Percentiles rank a stretch among this genome's conserved stretches.
phyloP scores from a whole-genome alignment of 139 green algal genomes.

The Zygnema cylindricum region DNA sequence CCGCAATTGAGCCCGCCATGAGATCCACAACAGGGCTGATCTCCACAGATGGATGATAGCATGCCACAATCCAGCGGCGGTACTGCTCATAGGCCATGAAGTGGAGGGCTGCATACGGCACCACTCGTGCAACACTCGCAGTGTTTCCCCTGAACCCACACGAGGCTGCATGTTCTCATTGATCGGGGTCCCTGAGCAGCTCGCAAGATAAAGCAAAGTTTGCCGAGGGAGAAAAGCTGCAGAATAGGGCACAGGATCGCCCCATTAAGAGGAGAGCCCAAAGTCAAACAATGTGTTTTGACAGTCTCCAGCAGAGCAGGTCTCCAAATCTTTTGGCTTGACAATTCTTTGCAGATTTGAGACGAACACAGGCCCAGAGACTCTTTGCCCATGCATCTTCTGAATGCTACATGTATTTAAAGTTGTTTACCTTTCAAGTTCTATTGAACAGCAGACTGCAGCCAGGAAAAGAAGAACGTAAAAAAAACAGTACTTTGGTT shows the following conservation, averaged over 20 bases:
- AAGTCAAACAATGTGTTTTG: neutral
- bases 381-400: too few species aligned
- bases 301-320: neutral
- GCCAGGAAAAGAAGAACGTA: too few species aligned
- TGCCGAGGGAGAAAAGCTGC: neutral
- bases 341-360: too few species aligned
- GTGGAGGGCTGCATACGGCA: slow-evolving; percentile 90
- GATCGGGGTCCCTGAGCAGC: slow-evolving; percentile 17
- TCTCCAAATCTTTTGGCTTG: neutral
- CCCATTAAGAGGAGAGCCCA: neutral
- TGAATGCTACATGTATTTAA: too few species aligned
- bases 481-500: too few species aligned
- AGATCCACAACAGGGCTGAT: slow-evolving; percentile 34
- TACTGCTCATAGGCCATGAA: slow-evolving; percentile 89
- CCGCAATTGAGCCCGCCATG: slow-evolving; percentile 68
- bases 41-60: neutral
- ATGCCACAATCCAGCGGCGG: slow-evolving; percentile 65
- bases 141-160: slow-evolving; percentile 78
- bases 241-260: neutral
- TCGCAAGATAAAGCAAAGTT: slow-evolving; percentile 27
- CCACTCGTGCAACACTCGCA: slow-evolving; percentile 84
- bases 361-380: too few species aligned
- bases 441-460: too few species aligned
- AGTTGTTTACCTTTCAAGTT: too few species aligned
- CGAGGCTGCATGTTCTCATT: slow-evolving; percentile 7